Evolutionary conservation across 139 green algal genomes (phyloP).

Genomic region (Tetraselmis chui): DNA sequence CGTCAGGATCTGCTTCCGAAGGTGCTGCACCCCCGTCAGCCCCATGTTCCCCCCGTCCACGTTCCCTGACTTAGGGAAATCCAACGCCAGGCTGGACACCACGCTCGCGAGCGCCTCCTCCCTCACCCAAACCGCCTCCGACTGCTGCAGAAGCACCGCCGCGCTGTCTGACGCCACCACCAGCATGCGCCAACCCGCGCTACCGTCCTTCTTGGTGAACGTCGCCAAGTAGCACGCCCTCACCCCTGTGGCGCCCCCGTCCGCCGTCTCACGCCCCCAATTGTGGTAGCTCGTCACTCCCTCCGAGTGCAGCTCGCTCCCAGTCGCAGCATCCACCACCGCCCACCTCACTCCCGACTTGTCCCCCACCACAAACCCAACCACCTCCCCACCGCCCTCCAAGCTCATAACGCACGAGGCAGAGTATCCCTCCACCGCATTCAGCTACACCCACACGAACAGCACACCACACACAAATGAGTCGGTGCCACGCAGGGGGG

Average conservation of each 20-base stretch:
- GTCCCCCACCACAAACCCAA: not conserved
- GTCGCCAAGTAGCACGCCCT: not conserved
- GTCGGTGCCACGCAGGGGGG: no score
- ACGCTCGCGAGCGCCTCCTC: conserved; percentile 62
- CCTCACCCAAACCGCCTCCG: conserved; percentile 48
- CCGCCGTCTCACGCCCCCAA: not conserved
- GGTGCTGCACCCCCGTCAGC: conserved; percentile 1
- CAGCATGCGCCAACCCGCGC: conserved; percentile 29
- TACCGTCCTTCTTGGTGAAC: not conserved
- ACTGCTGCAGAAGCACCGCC: conserved; percentile 36
- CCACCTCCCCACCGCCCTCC: not conserved
- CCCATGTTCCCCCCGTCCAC: conserved; percentile 13
- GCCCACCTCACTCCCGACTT: not conserved
- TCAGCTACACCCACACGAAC: not conserved
- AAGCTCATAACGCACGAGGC: not conserved
- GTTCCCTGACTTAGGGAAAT: conserved; percentile 52
- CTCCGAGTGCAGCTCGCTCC: conserved; percentile 4
- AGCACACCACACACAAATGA: no score
- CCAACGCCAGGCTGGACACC: conserved; percentile 41
- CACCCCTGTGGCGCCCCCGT: not conserved
- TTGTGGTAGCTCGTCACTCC: not conserved
- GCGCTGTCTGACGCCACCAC: conserved; percentile 36
- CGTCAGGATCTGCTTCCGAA: conserved; percentile 28
- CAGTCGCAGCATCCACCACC: conserved; percentile 11
- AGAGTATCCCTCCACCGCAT: not conserved